Conservation (phyloP, 768 basidiomycete species). For the Hygrocybe coccinea region DNA sequence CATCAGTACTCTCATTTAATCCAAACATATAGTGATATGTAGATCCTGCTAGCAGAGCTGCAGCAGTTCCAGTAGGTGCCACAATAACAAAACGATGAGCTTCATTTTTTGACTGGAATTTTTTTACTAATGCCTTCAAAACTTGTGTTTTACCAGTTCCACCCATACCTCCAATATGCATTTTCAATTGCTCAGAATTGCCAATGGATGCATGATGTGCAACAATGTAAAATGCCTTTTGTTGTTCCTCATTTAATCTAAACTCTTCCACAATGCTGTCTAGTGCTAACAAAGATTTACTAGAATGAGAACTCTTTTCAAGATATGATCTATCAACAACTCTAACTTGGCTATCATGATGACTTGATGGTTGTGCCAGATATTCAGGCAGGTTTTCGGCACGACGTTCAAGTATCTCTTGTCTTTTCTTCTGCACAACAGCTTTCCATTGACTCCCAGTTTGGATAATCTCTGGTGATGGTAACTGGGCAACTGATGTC, state of each 20-base stretch:
- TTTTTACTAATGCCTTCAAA: conserved; percentile 21
- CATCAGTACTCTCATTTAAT: conserved; percentile 1
- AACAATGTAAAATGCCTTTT: too few species aligned
- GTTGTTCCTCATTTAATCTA: too few species aligned
- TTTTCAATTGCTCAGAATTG: too few species aligned
- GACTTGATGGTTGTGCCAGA: neutral
- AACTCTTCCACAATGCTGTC: too few species aligned
- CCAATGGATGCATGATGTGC: too few species aligned
- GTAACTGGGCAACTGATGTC: too few species aligned
- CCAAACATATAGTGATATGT: conserved; percentile 23
- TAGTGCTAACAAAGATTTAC: neutral
- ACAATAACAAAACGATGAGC: conserved; percentile 23
- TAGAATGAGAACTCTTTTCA: neutral
- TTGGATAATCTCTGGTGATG: too few species aligned
- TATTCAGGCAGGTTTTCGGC: neutral
- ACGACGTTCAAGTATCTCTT: conserved; percentile 8
- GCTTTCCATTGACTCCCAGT: conserved; percentile 6
- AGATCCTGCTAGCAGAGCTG: conserved; percentile 20
- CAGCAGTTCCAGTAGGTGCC: conserved; percentile 26
- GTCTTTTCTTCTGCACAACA: conserved; percentile 6
- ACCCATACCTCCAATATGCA: conserved; percentile 34
- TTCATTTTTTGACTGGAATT: conserved; percentile 24
- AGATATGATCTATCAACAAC: conserved; percentile 22
- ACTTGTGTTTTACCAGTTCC: conserved; percentile 34
- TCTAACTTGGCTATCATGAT: conserved; percentile 11